Base-by-base conservation (phyloP, 164 flowering plant genomes). In the Santalum album region DNA sequence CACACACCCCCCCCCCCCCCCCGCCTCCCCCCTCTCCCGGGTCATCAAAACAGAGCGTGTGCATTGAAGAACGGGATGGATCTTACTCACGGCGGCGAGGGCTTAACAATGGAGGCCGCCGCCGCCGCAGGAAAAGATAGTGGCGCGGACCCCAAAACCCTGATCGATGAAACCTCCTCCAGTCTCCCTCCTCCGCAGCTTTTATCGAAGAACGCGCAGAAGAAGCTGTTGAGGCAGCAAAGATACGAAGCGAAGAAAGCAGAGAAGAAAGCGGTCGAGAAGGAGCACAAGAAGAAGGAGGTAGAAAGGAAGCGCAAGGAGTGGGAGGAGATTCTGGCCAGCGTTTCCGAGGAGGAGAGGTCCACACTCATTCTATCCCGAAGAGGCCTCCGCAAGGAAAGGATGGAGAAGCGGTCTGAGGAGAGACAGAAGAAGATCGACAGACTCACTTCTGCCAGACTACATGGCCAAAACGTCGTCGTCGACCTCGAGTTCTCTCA, bases 401-500 rank as follows among this genome's bases (percentile, higher is more conserved):
- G 96, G 49, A 89, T 92, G 87, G 94, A 70, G 71, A 51, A 78
- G 68, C 65, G 84, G 66, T 59, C 81, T 0, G 82, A 76, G 61
- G 96, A 89, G 62, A 77, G 64, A 39, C 84, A 52, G 32, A 47
- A 51, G 67, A 92, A 81, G 74, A 45, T 72, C 9, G 69, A 77
- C 72, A 70, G 81, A 60, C 63, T 92, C 19, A 74, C 18, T 3
- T 46, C 44, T 43, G 96, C 87, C 17, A 75, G 68, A 59, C 71
- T 63, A 42, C n/a, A 18, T 12, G 98, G 98, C 7, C 98, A 86
- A 66, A 89, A 83, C 27, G 64, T 92, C 15, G 83, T 92, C 36
- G 51, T 92, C 45, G 98, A 92, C 64, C 85, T 92, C 51, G 94
- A 92, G 24, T 89, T 92, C 57, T 38, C 91, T 20, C 74, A 86